Evolutionary conservation across 805 yeast genomes (phyloP).

Genomic region (Schwanniomyces yamadae): DNA sequence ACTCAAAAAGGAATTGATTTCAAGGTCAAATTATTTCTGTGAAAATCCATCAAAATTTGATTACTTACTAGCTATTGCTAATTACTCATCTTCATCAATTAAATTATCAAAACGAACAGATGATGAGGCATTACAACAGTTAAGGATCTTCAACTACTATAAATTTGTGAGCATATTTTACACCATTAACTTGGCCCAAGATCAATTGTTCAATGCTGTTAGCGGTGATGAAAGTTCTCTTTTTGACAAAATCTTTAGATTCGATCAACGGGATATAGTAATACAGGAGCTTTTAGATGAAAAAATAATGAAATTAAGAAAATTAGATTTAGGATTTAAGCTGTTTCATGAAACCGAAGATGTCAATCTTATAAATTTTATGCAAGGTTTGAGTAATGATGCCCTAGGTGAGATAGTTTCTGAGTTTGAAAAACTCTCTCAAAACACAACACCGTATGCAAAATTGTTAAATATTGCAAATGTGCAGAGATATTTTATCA

Average conservation of each 20-base stretch:
- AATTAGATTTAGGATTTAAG: constrained; percentile 25
- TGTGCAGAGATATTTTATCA: constrained; percentile 32
- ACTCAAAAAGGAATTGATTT: constrained; percentile 37
- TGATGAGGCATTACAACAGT: constrained; percentile 35
- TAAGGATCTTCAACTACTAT: constrained; percentile 41
- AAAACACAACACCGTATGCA: constrained; percentile 29
- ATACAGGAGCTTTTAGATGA: constrained; percentile 35
- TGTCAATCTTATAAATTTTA: constrained; percentile 12
- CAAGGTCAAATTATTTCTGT: constrained; percentile 26
- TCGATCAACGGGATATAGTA: constrained; percentile 38
- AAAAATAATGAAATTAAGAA: constrained; percentile 27
- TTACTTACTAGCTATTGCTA: constrained; percentile 42
- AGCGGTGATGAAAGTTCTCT: constrained; percentile 27
- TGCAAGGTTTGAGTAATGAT: constrained; percentile 15
- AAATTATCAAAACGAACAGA: constrained; percentile 38
- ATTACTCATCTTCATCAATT: constrained; percentile 35
- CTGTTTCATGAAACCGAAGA: constrained; percentile 27
- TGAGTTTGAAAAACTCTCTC: constrained; percentile 17
- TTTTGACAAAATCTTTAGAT: constrained; percentile 39
- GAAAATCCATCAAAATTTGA: constrained; percentile 32
- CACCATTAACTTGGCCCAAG: constrained; percentile 34
- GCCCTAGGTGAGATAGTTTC: constrained; percentile 17
- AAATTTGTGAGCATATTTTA: constrained; percentile 35
- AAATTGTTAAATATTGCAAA: constrained; percentile 29
- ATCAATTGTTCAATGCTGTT: constrained; percentile 25